phyloP scores from a whole-genome alignment of 2,329 filamentous ascomycete species.

The Pezicula radicicola region DNA sequence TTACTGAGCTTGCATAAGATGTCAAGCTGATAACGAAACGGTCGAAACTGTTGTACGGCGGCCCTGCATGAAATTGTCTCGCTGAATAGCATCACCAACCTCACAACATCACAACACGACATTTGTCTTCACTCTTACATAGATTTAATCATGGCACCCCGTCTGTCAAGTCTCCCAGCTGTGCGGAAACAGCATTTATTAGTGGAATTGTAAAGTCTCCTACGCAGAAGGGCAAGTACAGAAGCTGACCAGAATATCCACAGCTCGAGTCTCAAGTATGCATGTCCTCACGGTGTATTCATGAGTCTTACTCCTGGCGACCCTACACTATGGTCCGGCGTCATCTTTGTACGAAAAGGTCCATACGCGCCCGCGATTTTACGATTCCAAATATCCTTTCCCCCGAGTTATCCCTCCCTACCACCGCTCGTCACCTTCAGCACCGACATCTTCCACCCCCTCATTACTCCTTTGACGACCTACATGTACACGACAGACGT shows the following conservation, averaged over 20 bases:
- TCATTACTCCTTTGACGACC: slow-evolving; percentile 89
- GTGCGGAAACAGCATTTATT: slow-evolving; percentile 29
- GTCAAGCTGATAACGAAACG: no score
- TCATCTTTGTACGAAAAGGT: slow-evolving; percentile 90
- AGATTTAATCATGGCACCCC: slow-evolving; percentile 12
- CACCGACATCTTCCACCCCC: slow-evolving; percentile 91
- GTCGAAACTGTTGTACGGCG: no score
- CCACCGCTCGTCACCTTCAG: slow-evolving; percentile 85
- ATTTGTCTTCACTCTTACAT: slow-evolving; percentile 8
- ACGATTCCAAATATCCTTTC: slow-evolving; percentile 87
- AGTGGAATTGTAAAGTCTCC: slow-evolving; percentile 26
- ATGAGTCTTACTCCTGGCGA: slow-evolving; percentile 80
- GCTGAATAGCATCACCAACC: neutral
- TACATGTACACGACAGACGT: slow-evolving; percentile 87
- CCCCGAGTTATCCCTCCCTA: slow-evolving; percentile 71
- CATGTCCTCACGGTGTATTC: slow-evolving; percentile 83
- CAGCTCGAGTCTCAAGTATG: slow-evolving; percentile 77
- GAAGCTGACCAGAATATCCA: slow-evolving; percentile 8
- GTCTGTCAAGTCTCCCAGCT: slow-evolving; percentile 20
- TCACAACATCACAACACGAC: neutral
- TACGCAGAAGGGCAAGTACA: neutral
- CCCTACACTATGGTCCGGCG: slow-evolving; percentile 81
- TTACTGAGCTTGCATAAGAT: no score
- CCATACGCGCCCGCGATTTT: slow-evolving; percentile 86
- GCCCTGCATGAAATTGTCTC: neutral